Conservation (phyloP, 116 monocot genomes). For the Posidonia oceanica region DNA sequence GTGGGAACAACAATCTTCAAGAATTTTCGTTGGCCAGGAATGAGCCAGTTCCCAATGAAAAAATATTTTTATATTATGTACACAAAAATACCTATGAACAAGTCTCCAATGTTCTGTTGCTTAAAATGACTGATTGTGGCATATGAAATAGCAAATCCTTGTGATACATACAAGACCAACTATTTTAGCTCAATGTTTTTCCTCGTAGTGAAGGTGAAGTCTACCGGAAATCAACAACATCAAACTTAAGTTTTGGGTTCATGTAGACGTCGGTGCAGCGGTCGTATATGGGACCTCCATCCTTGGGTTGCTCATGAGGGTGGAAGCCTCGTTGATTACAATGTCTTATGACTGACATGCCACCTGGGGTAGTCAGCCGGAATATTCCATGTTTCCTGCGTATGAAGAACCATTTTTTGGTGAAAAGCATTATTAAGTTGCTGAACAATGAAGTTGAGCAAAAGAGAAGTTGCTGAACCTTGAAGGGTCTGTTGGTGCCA, state of each 20-base stretch:
- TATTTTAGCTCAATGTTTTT: too few relatives aligned
- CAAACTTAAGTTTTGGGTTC: constrained; percentile 67
- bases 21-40: too few relatives aligned
- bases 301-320: constrained; percentile 55
- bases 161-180: too few relatives aligned
- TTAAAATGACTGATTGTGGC: too few relatives aligned
- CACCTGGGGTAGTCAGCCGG: constrained; percentile 73
- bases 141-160: too few relatives aligned
- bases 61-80: too few relatives aligned
- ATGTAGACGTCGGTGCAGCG: constrained; percentile 68
- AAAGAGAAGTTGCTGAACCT: constrained; percentile 23
- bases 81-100: too few relatives aligned
- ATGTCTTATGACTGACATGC: constrained; percentile 75
- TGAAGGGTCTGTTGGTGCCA: constrained; percentile 83
- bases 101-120: too few relatives aligned
- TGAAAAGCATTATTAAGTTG: background rate
- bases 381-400: constrained; percentile 89
- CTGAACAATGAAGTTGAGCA: background rate
- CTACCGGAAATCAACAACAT: constrained; percentile 78
- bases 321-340: constrained; percentile 90
- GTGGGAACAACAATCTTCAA: too few relatives aligned
- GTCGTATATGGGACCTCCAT: constrained; percentile 73
- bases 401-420: background rate
- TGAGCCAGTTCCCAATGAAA: too few relatives aligned
- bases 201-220: background rate